Percentiles rank a stretch among this genome's conserved stretches.
These are phyloP conservation scores for Lactifluus piperatus DNA, from an alignment of 768 basidiomycete species.

Conservation along the genomic window DNA sequence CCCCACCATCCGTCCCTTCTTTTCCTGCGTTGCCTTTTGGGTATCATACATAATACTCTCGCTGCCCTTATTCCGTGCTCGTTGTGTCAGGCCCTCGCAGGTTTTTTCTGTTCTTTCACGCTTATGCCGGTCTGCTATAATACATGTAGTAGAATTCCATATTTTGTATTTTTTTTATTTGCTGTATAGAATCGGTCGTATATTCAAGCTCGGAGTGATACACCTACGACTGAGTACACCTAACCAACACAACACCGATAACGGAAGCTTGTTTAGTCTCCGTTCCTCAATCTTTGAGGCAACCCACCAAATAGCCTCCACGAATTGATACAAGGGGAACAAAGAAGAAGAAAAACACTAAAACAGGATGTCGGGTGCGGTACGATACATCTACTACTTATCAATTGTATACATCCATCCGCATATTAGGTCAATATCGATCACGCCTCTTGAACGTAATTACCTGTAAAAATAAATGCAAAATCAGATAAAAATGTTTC, in stretches of 20 bases:
- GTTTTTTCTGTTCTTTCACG: neutral
- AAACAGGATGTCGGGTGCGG: neutral
- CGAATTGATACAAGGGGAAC: neutral
- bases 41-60: neutral
- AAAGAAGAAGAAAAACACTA: neutral
- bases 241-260: neutral
- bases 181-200: slow-evolving; percentile 18
- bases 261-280: no score
- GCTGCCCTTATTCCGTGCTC: neutral
- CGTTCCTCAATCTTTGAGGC: no score
- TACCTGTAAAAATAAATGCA: slow-evolving; percentile 33
- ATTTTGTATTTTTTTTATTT: slow-evolving; percentile 18
- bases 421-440: neutral
- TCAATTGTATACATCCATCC: neutral
- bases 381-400: neutral
- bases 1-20: neutral
- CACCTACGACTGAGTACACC: neutral
- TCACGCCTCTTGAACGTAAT: slow-evolving; percentile 56
- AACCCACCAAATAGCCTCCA: neutral
- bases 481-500: neutral
- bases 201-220: slow-evolving; percentile 9
- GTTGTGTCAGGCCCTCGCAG: neutral
- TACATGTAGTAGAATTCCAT: slow-evolving; percentile 18
- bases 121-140: slow-evolving; percentile 1
- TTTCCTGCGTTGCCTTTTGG: neutral